These are phyloP conservation scores for Trichoderma orchidacearum DNA, from an alignment of 495 filamentous ascomycete species.

Conservation along the genomic window DNA sequence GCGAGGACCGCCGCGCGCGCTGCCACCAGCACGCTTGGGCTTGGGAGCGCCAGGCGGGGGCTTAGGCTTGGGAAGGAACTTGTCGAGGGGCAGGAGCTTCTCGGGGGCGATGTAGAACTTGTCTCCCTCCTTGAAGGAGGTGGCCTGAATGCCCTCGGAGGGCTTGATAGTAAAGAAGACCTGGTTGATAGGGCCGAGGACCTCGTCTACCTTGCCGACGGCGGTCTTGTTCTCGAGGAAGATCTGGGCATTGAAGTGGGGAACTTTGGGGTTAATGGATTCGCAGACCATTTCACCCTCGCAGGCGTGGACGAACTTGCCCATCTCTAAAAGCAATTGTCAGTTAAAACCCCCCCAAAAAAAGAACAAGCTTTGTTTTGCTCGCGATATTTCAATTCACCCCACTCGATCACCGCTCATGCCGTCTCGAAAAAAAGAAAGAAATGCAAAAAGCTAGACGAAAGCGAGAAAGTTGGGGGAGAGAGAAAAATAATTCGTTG, in stretches of 20 bases:
- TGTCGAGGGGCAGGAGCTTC: conserved; percentile 87
- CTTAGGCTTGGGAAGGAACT: conserved; percentile 93
- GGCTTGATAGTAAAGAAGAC: conserved; percentile 98
- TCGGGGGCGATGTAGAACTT: conserved; percentile 93
- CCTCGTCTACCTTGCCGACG: conserved; percentile 89
- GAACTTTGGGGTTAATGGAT: conserved; percentile 86
- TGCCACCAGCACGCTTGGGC: conserved; percentile 35
- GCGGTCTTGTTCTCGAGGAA: conserved; percentile 96
- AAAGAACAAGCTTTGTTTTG: too few relatives aligned
- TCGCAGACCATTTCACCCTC: conserved; percentile 96
- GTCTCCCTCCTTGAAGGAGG: conserved; percentile 88
- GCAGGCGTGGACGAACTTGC: conserved; percentile 79
- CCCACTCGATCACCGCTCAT: too few relatives aligned
- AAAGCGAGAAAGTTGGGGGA: conserved; percentile 2
- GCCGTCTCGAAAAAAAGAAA: too few relatives aligned
- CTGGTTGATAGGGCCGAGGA: conserved; percentile 88
- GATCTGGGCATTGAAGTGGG: conserved; percentile 97
- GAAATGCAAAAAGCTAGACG: background rate
- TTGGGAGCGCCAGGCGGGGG: conserved; percentile 49
- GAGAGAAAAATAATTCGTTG: background rate
- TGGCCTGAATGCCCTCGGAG: conserved; percentile 82
- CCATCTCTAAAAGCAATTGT: too few relatives aligned
- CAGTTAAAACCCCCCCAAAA: too few relatives aligned
- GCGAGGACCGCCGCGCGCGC: conserved; percentile 30
- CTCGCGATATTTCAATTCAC: too few relatives aligned